These are phyloP conservation scores for Berberis thunbergii DNA, from an alignment of 164 flowering plant species.

Conservation along the genomic window DNA sequence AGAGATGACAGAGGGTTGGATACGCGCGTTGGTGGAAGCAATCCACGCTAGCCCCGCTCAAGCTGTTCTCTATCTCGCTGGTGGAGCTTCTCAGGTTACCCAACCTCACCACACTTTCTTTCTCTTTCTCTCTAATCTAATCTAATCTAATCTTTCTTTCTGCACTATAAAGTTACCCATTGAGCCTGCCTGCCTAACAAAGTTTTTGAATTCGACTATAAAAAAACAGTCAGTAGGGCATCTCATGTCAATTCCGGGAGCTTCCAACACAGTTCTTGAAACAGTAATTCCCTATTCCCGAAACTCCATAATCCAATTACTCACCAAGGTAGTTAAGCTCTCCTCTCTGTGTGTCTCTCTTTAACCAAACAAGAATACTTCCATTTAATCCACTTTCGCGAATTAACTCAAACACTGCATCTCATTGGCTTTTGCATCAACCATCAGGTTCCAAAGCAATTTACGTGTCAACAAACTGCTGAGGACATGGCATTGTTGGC, in stretches of 20 bases:
- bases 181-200: too few relatives aligned
- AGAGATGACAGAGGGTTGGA: slow-evolving; percentile 29
- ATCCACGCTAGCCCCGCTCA: slow-evolving; percentile 74
- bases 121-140: background rate
- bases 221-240: slow-evolving; percentile 56
- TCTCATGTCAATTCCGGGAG: slow-evolving; percentile 87
- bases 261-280: slow-evolving; percentile 87
- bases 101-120: slow-evolving; percentile 8
- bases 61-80: slow-evolving; percentile 74
- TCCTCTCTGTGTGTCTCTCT: background rate
- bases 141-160: too few relatives aligned
- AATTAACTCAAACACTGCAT: background rate
- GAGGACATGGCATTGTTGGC: slow-evolving; percentile 81
- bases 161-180: too few relatives aligned
- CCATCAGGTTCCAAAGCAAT: slow-evolving; percentile 57
- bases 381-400: background rate
- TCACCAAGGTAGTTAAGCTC: slow-evolving; percentile 48
- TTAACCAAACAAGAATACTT: background rate
- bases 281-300: slow-evolving; percentile 83
- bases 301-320: slow-evolving; percentile 73
- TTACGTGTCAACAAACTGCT: slow-evolving; percentile 49
- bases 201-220: background rate
- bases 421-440: background rate
- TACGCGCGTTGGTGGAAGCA: slow-evolving; percentile 60
- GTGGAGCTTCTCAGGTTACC: slow-evolving; percentile 89